phyloP scores from a whole-genome alignment of 768 basidiomycete genomes.

The Trametes punicea region DNA sequence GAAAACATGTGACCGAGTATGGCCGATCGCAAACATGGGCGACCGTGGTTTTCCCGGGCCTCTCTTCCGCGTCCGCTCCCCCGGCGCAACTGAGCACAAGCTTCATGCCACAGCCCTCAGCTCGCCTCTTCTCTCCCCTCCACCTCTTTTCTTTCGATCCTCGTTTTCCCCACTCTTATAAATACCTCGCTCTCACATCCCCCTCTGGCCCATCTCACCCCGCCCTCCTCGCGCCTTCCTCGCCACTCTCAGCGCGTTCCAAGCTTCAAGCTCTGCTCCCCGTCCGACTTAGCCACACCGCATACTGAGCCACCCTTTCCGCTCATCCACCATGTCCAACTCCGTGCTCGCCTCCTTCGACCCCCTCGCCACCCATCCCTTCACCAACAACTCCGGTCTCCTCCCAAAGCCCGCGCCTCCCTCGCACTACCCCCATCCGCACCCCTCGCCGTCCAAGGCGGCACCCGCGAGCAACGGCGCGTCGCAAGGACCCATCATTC shows the following conservation, averaged over 20 bases:
- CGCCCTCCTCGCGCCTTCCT: not conserved
- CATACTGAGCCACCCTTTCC: not conserved
- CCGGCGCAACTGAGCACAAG: not conserved
- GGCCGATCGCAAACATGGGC: not conserved
- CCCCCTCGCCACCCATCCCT: slow-evolving; percentile 57
- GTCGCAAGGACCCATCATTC: slow-evolving; percentile 11
- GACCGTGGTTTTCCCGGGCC: slow-evolving; percentile 16
- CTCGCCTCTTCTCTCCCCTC: not conserved
- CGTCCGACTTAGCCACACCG: not conserved
- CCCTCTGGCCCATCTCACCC: not conserved
- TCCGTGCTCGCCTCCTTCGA: slow-evolving; percentile 45
- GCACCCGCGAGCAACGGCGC: slow-evolving; percentile 3
- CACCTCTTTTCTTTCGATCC: slow-evolving; percentile 3
- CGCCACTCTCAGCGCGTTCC: too few relatives aligned
- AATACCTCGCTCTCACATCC: slow-evolving; percentile 6
- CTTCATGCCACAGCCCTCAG: not conserved
- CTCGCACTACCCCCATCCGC: slow-evolving; percentile 45
- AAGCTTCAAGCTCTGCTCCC: too few relatives aligned
- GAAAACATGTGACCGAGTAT: slow-evolving; percentile 9
- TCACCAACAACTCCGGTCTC: slow-evolving; percentile 42
- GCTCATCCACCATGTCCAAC: slow-evolving; percentile 26
- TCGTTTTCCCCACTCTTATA: not conserved
- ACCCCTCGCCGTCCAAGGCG: slow-evolving; percentile 33
- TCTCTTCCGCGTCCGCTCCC: slow-evolving; percentile 4
- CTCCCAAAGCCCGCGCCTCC: slow-evolving; percentile 41